Evolutionary conservation across 2,329 filamentous ascomycete species (phyloP).

Genomic region (Trichoderma simmonsii): DNA sequence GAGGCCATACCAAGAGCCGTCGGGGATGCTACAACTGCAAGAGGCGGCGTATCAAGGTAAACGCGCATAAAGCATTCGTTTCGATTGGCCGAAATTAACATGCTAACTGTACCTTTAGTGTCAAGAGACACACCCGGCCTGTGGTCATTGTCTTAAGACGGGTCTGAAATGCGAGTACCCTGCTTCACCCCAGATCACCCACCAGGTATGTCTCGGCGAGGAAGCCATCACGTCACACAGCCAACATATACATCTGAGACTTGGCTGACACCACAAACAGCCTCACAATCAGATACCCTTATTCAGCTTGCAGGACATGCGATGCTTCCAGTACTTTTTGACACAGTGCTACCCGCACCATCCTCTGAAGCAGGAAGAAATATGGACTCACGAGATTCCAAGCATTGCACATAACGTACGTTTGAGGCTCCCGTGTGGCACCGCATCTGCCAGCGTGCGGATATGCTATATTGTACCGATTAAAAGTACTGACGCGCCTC

Average conservation of each 20-base stretch:
- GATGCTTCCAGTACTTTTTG: conserved; percentile 66
- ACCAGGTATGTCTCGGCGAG: conserved; percentile 42
- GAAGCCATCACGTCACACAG: too few species aligned
- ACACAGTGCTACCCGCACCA: conserved; percentile 60
- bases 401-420: conserved; percentile 63
- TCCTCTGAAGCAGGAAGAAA: conserved; percentile 60
- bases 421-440: neutral
- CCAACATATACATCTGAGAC: neutral
- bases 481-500: neutral
- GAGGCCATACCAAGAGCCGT: conserved; percentile 64
- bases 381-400: conserved; percentile 66
- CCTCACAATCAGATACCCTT: conserved; percentile 57
- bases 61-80: neutral
- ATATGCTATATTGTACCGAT: too few species aligned
- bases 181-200: conserved; percentile 45
- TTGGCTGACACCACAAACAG: conserved; percentile 30
- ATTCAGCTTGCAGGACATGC: conserved; percentile 63
- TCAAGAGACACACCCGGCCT: conserved; percentile 62
- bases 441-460: neutral
- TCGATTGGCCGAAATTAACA: neutral
- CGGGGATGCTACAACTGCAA: conserved; percentile 67
- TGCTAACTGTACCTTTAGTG: conserved; percentile 44
- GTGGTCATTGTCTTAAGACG: conserved; percentile 61
- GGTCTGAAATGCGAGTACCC: conserved; percentile 64
- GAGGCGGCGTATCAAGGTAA: conserved; percentile 60